Conservation (phyloP, 2,329 filamentous ascomycete genomes). For the Remersonia thermophila region DNA sequence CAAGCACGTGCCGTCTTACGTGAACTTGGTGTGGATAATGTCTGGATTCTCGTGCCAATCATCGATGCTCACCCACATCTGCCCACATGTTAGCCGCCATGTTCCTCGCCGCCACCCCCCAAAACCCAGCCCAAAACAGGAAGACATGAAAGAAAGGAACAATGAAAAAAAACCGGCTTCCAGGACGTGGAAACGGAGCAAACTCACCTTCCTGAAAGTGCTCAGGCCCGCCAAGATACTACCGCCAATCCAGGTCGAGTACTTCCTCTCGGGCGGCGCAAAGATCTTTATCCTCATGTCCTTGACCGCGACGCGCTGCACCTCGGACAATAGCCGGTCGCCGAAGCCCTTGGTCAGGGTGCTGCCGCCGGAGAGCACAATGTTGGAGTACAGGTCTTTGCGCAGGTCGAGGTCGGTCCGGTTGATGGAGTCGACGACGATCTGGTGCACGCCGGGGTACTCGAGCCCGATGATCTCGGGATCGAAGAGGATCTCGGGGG, state of each 20-base stretch:
- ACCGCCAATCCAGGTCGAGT: slow-evolving; percentile 97
- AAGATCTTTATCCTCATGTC: slow-evolving; percentile 99
- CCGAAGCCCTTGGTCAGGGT: slow-evolving; percentile 96
- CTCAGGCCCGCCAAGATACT: slow-evolving; percentile 94
- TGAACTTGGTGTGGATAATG: slow-evolving; percentile 97
- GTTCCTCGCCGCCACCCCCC: too few relatives aligned
- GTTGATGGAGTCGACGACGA: slow-evolving; percentile 91
- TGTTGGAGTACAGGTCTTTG: slow-evolving; percentile 89
- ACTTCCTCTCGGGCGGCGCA: slow-evolving; percentile 91
- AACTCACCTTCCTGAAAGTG: slow-evolving; percentile 88
- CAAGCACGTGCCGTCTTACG: slow-evolving; percentile 39
- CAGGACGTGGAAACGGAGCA: slow-evolving; percentile 59
- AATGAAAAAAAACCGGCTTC: slow-evolving; percentile 61
- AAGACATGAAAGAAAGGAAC: too few relatives aligned
- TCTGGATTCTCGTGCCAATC: slow-evolving; percentile 99
- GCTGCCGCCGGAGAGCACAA: slow-evolving; percentile 90
- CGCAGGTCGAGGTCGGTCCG: slow-evolving; percentile 91
- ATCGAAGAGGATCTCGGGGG: slow-evolving; percentile 94
- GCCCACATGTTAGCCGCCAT: slow-evolving; percentile 9
- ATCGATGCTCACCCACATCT: slow-evolving; percentile 99
- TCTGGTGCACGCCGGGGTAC: slow-evolving; percentile 94
- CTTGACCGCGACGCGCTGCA: slow-evolving; percentile 88
- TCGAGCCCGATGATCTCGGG: slow-evolving; percentile 94
- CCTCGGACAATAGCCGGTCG: slow-evolving; percentile 79
- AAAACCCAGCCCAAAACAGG: too few relatives aligned